Conservation (phyloP, 2,329 filamentous ascomycete genomes). For the Aspergillus sp. region DNA sequence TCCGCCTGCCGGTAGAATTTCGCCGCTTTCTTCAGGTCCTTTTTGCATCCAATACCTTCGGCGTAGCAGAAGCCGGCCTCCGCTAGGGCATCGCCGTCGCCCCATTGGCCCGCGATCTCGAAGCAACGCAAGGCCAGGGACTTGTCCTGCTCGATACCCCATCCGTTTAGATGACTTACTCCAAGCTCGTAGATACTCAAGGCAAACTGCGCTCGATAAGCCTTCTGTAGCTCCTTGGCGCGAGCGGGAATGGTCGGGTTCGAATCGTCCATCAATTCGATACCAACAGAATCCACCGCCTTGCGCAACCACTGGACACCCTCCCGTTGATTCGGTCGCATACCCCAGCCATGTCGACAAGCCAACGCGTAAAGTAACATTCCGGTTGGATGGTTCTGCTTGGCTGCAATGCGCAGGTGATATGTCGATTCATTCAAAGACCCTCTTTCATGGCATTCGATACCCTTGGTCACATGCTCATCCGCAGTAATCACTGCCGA, state of each 20-base stretch:
- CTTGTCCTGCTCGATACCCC: slow-evolving; percentile 95
- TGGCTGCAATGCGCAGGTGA: slow-evolving; percentile 85
- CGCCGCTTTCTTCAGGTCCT: slow-evolving; percentile 91
- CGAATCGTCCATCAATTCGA: slow-evolving; percentile 76
- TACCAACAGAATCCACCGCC: slow-evolving; percentile 78
- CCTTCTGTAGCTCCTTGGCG: slow-evolving; percentile 69
- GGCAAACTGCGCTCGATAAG: slow-evolving; percentile 88
- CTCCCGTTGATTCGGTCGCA: slow-evolving; percentile 87
- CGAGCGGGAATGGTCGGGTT: slow-evolving; percentile 54
- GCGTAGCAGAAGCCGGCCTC: slow-evolving; percentile 97
- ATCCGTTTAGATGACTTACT: slow-evolving; percentile 96
- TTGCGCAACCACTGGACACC: slow-evolving; percentile 90
- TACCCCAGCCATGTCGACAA: slow-evolving; percentile 95
- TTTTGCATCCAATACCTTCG: slow-evolving; percentile 89
- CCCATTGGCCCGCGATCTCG: slow-evolving; percentile 94
- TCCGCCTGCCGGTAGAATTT: slow-evolving; percentile 89
- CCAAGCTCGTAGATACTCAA: slow-evolving; percentile 95
- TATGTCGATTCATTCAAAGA: slow-evolving; percentile 93
- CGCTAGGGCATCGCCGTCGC: slow-evolving; percentile 87
- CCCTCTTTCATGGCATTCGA: slow-evolving; percentile 84
- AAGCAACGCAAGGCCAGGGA: slow-evolving; percentile 85
- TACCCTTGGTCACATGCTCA: slow-evolving; percentile 86
- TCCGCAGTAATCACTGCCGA: slow-evolving; percentile 56
- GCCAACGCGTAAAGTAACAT: slow-evolving; percentile 96
- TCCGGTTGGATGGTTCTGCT: slow-evolving; percentile 81